phyloP scores from a whole-genome alignment of 257 asterid species.

The Fraxinus anomala region DNA sequence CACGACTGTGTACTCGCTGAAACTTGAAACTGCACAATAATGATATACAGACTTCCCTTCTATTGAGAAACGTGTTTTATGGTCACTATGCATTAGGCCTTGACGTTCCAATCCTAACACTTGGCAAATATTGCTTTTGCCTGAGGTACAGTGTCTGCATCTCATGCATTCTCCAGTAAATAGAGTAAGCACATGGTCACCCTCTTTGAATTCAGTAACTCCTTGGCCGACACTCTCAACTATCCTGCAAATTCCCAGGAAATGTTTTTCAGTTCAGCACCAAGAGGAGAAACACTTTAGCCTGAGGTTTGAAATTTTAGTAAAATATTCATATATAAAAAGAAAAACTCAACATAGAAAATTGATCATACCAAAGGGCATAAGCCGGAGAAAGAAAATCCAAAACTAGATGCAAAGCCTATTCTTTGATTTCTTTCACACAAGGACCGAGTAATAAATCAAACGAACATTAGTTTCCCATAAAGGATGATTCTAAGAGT shows the following conservation, averaged over 20 bases:
- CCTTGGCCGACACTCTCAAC: slow-evolving; percentile 90
- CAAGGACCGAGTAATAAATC: background rate
- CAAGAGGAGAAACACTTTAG: background rate
- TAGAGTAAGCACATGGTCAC: slow-evolving; percentile 86
- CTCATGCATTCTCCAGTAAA: slow-evolving; percentile 91
- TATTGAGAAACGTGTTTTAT: slow-evolving; percentile 73
- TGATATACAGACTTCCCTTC: slow-evolving; percentile 77
- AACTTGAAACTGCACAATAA: slow-evolving; percentile 95
- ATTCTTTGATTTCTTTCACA: background rate
- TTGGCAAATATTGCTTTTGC: slow-evolving; percentile 83
- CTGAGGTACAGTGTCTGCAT: slow-evolving; percentile 76
- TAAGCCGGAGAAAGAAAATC: background rate
- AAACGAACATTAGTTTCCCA: background rate
- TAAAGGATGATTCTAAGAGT: background rate
- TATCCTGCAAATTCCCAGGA: slow-evolving; percentile 48
- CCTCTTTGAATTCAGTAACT: slow-evolving; percentile 74
- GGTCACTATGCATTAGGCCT: slow-evolving; percentile 91
- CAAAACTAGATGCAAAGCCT: background rate
- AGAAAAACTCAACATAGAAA: background rate
- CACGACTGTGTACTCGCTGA: slow-evolving; percentile 87
- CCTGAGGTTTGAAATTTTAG: background rate
- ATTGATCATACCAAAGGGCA: background rate
- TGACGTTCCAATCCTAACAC: slow-evolving; percentile 80
- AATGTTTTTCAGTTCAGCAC: background rate
- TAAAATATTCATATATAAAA: slow-evolving; percentile 9